Evolutionary conservation across 2,329 filamentous ascomycete species (phyloP).

Genomic region (Davidsoniella australis): DNA sequence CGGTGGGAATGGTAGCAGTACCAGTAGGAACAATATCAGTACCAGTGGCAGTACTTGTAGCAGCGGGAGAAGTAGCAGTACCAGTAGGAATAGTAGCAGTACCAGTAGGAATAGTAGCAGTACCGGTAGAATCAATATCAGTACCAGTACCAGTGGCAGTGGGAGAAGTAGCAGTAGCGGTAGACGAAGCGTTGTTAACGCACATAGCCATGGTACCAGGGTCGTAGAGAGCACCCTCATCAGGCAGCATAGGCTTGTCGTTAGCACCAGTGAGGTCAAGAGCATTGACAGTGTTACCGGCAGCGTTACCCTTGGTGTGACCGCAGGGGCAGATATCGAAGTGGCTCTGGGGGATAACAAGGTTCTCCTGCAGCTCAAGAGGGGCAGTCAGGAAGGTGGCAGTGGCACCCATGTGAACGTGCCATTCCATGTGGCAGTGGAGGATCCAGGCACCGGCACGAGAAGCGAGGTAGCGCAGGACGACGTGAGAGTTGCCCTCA

Average conservation of each 20-base stretch:
- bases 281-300: constrained; percentile 35
- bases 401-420: constrained; percentile 30
- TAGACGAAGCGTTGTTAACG: background rate
- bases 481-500: constrained; percentile 29
- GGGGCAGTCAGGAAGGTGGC: constrained; percentile 23
- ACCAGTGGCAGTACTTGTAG: background rate
- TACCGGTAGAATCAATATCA: background rate
- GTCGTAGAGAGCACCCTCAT: constrained; percentile 9
- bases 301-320: constrained; percentile 37
- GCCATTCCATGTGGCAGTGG: constrained; percentile 39
- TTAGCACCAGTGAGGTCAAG: constrained; percentile 28
- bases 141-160: background rate
- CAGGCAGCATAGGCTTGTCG: constrained; percentile 7
- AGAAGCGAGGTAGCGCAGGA: constrained; percentile 28
- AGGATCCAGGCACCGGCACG: constrained; percentile 31
- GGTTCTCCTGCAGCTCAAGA: constrained; percentile 29
- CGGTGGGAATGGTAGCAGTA: background rate
- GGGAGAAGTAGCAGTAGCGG: background rate
- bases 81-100: background rate
- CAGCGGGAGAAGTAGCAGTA: background rate
- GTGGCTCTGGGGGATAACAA: constrained; percentile 30
- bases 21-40: background rate
- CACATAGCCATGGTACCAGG: constrained; percentile 2
- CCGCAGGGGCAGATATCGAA: constrained; percentile 21
- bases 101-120: background rate